phyloP scores from a whole-genome alignment of 768 basidiomycete species.

The Lactarius psammicola region DNA sequence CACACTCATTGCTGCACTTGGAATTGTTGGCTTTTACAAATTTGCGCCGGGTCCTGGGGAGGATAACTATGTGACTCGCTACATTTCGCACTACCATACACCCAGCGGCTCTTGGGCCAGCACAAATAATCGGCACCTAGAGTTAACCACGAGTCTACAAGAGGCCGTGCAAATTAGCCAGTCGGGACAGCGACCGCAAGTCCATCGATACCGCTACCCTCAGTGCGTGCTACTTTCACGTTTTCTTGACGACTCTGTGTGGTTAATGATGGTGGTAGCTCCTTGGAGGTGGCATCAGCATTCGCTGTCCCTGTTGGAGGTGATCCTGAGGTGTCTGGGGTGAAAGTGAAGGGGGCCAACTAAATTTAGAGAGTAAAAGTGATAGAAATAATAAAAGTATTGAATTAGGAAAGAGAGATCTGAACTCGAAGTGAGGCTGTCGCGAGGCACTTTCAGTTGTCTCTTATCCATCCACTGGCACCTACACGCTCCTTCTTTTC shows the following conservation, averaged over 20 bases:
- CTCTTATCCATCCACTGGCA: neutral
- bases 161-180: slow-evolving; percentile 45
- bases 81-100: slow-evolving; percentile 58
- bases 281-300: slow-evolving; percentile 21
- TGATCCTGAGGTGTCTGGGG: slow-evolving; percentile 24
- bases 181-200: slow-evolving; percentile 43
- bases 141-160: slow-evolving; percentile 44
- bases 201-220: slow-evolving; percentile 68
- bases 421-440: slow-evolving; percentile 15
- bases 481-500: neutral
- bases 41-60: slow-evolving; percentile 61
- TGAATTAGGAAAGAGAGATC: slow-evolving; percentile 1
- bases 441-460: slow-evolving; percentile 16
- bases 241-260: neutral
- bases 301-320: slow-evolving; percentile 27
- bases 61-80: slow-evolving; percentile 63
- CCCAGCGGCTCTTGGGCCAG: slow-evolving; percentile 54
- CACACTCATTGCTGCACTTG: slow-evolving; percentile 50
- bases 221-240: slow-evolving; percentile 46
- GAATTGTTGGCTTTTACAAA: slow-evolving; percentile 59
- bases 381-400: neutral
- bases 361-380: slow-evolving; percentile 12
- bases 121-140: slow-evolving; percentile 57
- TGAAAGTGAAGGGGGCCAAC: slow-evolving; percentile 25
- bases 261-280: slow-evolving; percentile 7